Evolutionary conservation across 1,139 yeast genomes (phyloP).

Genomic region (Geotrichum fermentans): DNA sequence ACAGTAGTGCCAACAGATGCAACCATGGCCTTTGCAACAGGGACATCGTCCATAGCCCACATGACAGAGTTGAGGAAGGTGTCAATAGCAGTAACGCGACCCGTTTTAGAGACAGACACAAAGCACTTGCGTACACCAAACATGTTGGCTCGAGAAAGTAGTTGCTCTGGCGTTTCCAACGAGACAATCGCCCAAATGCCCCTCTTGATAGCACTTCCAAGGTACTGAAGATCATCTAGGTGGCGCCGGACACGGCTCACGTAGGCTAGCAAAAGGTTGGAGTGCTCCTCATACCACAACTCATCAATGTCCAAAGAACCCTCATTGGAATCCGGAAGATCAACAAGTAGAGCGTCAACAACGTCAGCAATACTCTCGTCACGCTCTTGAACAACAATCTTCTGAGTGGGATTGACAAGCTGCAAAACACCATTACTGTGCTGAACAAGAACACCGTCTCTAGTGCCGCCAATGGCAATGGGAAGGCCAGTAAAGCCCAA

Average conservation of each 20-base stretch:
- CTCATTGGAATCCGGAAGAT: slow-evolving; percentile 35
- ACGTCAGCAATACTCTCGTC: slow-evolving; percentile 47
- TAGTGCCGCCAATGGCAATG: slow-evolving; percentile 1
- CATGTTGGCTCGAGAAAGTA: slow-evolving; percentile 25
- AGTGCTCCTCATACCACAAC: slow-evolving; percentile 40
- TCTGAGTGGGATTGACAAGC: slow-evolving; percentile 7
- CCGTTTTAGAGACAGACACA: slow-evolving; percentile 43
- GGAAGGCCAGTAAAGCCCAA: background rate
- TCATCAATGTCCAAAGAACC: slow-evolving; percentile 39
- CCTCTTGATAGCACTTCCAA: background rate
- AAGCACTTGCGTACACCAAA: slow-evolving; percentile 52
- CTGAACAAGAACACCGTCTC: slow-evolving; percentile 13
- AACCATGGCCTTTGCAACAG: slow-evolving; percentile 24
- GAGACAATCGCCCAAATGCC: background rate
- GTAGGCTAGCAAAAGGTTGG: slow-evolving; percentile 43
- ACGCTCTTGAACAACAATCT: slow-evolving; percentile 40
- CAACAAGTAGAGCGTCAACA: slow-evolving; percentile 41
- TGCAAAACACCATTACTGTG: slow-evolving; percentile 20
- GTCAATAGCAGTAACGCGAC: slow-evolving; percentile 45
- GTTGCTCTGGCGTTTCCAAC: slow-evolving; percentile 4
- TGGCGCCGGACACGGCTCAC: slow-evolving; percentile 43
- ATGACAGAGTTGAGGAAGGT: slow-evolving; percentile 38
- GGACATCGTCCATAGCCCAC: slow-evolving; percentile 41
- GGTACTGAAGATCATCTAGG: slow-evolving; percentile 25
- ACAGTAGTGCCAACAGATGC: slow-evolving; percentile 14